Percentiles rank a stretch among this genome's conserved stretches.
Conservation (phyloP, 2,329 filamentous ascomycete species). For the Monilinia vaccinii-corymbosi region DNA sequence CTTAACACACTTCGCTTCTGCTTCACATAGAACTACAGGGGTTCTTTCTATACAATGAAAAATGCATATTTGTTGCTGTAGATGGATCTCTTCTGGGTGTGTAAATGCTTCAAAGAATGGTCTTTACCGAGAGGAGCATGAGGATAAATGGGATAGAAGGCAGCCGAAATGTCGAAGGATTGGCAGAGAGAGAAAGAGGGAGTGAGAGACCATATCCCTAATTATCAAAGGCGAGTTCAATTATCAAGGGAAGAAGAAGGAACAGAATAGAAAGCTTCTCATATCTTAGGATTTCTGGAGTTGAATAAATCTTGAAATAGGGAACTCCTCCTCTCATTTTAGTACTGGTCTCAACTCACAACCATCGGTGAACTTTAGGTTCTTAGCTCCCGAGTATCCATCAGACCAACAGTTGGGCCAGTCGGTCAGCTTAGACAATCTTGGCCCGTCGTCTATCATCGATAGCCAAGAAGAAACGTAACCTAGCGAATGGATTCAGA, state of each 20-base stretch:
- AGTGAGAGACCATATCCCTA: neutral
- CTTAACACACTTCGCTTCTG: neutral
- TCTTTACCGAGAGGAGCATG: neutral
- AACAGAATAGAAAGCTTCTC: neutral
- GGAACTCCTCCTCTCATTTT: neutral
- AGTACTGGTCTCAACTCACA: too few species aligned
- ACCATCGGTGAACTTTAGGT: too few species aligned
- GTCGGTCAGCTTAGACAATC: too few species aligned
- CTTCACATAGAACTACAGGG: neutral
- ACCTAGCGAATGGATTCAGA: neutral
- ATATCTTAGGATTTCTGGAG: neutral
- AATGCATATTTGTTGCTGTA: neutral
- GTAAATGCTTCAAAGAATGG: too few species aligned
- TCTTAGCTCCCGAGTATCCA: too few species aligned
- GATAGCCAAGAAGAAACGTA: neutral
- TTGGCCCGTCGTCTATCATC: neutral
- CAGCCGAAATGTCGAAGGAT: neutral
- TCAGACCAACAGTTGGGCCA: too few species aligned
- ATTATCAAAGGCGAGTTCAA: neutral
- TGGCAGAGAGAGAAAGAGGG: neutral
- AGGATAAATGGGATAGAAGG: neutral
- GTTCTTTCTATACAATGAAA: neutral
- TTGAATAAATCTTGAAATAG: neutral
- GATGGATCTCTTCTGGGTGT: neutral
- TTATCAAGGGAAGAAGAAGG: neutral